Evolutionary conservation across 2,329 filamentous ascomycete species (phyloP), one percentile per base, ranked within the genome.

Genomic region (Pseudogymnoascus sp.): DNA sequence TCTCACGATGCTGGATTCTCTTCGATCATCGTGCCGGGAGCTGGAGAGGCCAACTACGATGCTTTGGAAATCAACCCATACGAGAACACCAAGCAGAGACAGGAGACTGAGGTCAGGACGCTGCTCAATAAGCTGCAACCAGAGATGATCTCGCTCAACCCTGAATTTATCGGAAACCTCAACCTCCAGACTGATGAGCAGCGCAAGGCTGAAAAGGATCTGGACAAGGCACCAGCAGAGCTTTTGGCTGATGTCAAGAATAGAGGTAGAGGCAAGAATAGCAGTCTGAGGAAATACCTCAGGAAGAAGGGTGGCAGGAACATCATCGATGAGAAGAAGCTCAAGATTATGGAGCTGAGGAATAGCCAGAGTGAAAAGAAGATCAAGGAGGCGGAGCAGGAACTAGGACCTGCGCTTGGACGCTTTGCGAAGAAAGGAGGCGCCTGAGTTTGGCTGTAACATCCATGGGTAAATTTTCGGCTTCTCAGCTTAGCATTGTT

Each of bases 41-140:
- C 93, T n/a, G 95, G 95, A 66, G 95, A 99, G 76, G 87, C 95
- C 74, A 97, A 97, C 82, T 97, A 90, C 74, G 95, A 99, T 75
- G 90, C 92, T 2, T 80, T 97, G 62, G 95, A 99, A 76, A 82
- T 87, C 70, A 99, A 99, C 79, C 95, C 95, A 35, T 97, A 93
- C 82, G 95, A 97, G 78, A 96, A 89, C 62, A 83, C 81, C 71
- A 96, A 95, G 78, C 93, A 97, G 78, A 86, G 95, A 71, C 93
- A 96, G 76, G 95, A 99, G 77, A 83, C 84, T 61, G 95, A 99
- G 76, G 92, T 99, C 75, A 91, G 90, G 79, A 82, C 84, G 11
- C 82, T 99, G 67, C 85, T 99, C 70, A 96, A 96, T 81, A 99
- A 99, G 79, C 82, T 99, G 59, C 87, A 93, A 71, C 93, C 95